These are phyloP conservation scores for Acidiella bohemica DNA, from an alignment of 495 filamentous ascomycete genomes.

Conservation along the genomic window DNA sequence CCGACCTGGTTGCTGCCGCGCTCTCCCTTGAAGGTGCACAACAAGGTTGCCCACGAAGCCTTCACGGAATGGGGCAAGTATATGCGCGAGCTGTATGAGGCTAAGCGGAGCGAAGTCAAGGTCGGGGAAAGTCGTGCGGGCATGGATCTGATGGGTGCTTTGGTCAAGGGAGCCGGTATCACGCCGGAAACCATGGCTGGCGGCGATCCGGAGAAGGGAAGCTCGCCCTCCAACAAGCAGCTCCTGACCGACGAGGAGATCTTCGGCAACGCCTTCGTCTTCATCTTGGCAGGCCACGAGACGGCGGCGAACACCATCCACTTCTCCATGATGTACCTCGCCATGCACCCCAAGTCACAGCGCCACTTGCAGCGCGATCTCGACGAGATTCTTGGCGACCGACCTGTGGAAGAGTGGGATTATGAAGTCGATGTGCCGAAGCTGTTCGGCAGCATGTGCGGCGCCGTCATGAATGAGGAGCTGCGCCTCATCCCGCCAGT, in stretches of 20 bases:
- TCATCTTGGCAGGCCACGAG: constrained; percentile 60
- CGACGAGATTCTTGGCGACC: constrained; percentile 40
- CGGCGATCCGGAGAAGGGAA: constrained; percentile 15
- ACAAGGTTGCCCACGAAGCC: constrained; percentile 33
- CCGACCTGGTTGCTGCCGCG: constrained; percentile 35
- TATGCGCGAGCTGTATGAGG: constrained; percentile 47
- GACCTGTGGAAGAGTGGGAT: constrained; percentile 42
- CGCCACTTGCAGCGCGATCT: constrained; percentile 47
- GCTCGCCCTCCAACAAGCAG: constrained; percentile 18
- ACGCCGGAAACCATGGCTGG: constrained; percentile 13
- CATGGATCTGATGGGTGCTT: constrained; percentile 50
- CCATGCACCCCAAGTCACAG: constrained; percentile 44
- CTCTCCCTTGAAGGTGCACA: constrained; percentile 39
- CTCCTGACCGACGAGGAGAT: constrained; percentile 44
- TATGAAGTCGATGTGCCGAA: constrained; percentile 46
- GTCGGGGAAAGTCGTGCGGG: constrained; percentile 35
- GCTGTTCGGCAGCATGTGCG: constrained; percentile 46
- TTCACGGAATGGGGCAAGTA: constrained; percentile 50
- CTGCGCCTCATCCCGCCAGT: constrained; percentile 51
- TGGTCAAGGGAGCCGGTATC: constrained; percentile 28
- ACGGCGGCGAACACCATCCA: constrained; percentile 56
- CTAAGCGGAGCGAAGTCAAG: constrained; percentile 36
- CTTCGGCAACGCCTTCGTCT: constrained; percentile 57
- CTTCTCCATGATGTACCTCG: constrained; percentile 47
- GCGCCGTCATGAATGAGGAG: constrained; percentile 56